Evolutionary conservation across 106 monocot species (phyloP).

Genomic region (Dendrobium nobile): DNA sequence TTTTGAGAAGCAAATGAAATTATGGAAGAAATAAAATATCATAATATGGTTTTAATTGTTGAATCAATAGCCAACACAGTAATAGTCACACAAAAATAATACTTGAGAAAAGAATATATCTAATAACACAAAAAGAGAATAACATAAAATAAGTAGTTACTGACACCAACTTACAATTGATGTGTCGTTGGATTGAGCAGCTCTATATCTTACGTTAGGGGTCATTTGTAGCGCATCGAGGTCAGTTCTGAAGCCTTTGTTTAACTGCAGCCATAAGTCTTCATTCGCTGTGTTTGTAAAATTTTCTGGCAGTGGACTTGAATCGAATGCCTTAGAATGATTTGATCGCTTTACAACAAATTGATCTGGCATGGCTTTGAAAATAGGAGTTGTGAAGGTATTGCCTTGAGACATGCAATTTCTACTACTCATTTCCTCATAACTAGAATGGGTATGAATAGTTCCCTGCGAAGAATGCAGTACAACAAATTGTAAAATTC

Average conservation of each 20-base stretch:
- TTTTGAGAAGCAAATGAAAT: background rate
- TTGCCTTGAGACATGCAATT: conserved; percentile 14
- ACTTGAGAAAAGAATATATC: background rate
- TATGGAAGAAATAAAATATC: background rate
- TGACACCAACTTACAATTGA: conserved; percentile 26
- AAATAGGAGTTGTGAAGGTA: conserved; percentile 44
- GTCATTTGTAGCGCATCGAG: conserved; percentile 61
- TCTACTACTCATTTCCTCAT: conserved; percentile 7
- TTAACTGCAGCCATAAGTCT: conserved; percentile 54
- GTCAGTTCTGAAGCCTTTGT: conserved; percentile 58
- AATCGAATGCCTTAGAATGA: conserved; percentile 29
- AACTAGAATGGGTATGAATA: conserved; percentile 1
- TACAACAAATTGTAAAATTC: background rate
- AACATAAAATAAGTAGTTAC: background rate
- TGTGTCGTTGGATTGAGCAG: conserved; percentile 11
- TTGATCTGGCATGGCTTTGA: conserved; percentile 22
- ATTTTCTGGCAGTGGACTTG: conserved; percentile 57
- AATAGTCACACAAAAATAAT: background rate
- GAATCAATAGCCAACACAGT: background rate
- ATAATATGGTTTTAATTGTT: background rate
- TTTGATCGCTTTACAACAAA: conserved; percentile 43
- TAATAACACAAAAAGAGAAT: background rate
- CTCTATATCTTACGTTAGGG: conserved; percentile 25
- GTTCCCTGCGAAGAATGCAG: conserved; percentile 10
- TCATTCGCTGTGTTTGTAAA: conserved; percentile 45